Conservation (phyloP, 345 rosid genomes). For the Erucastrum elatum region DNA sequence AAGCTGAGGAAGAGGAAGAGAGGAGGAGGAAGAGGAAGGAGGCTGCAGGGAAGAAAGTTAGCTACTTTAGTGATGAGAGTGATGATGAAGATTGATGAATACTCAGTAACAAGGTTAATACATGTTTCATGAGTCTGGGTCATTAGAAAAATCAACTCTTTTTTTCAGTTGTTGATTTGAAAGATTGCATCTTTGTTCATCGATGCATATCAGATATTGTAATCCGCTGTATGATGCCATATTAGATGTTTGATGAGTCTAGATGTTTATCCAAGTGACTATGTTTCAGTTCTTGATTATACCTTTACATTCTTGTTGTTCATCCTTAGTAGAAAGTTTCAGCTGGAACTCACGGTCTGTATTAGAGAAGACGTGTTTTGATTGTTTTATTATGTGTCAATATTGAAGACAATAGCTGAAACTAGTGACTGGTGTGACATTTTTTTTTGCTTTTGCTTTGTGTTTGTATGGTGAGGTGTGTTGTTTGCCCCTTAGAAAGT, state of each 20-base stretch:
- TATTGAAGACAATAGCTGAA: conserved; percentile 16
- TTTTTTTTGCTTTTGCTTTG: conserved; percentile 30
- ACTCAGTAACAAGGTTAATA: no score
- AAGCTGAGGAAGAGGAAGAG: conserved; percentile 43
- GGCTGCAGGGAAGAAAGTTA: conserved; percentile 55
- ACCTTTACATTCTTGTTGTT: conserved; percentile 7
- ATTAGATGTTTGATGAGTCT: not conserved
- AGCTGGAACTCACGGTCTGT: no score
- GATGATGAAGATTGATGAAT: conserved; percentile 65
- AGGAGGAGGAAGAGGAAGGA: conserved; percentile 55
- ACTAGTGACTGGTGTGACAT: not conserved
- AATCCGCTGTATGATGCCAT: not conserved
- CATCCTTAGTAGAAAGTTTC: no score
- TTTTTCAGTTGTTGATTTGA: not conserved
- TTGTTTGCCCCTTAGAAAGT: conserved; percentile 24
- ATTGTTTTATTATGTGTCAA: no score
- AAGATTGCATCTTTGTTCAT: not conserved
- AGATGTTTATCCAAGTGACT: not conserved
- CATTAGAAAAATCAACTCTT: not conserved
- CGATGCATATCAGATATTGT: not conserved
- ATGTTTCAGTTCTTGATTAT: conserved; percentile 6
- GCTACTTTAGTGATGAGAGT: conserved; percentile 96
- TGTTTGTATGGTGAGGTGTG: conserved; percentile 10
- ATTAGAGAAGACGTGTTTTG: no score
- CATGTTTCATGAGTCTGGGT: no score